A percentile compares a stretch with the other conserved stretches of the same genome.
phyloP scores from a whole-genome alignment of 768 basidiomycete genomes.

The Termitomyces heimii region DNA sequence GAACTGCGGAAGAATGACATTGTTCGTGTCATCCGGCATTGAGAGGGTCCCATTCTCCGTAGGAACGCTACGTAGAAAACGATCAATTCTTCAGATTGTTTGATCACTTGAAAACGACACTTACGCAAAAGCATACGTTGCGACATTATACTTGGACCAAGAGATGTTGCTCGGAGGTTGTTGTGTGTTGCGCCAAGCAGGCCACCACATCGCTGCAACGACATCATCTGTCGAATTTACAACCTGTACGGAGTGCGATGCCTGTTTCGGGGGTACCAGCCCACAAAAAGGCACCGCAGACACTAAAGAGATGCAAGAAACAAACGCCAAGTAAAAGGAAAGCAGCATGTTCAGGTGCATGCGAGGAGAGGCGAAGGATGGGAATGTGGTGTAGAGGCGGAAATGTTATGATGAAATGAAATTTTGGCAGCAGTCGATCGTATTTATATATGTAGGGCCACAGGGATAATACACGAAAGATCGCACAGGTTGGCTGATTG shows the following conservation, averaged over 20 bases:
- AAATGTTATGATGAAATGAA: not conserved
- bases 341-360: conserved; percentile 2
- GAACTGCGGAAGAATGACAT: conserved; percentile 45
- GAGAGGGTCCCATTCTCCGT: conserved; percentile 26
- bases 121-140: conserved; percentile 46
- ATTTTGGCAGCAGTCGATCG: not conserved
- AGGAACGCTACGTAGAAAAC: conserved; percentile 24
- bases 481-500: not conserved
- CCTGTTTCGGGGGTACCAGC: conserved; percentile 22
- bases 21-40: conserved; percentile 24
- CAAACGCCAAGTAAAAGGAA: conserved; percentile 4
- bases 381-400: not conserved
- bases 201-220: conserved; percentile 51
- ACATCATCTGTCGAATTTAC: conserved; percentile 19
- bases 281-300: conserved; percentile 26
- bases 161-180: conserved; percentile 38
- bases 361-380: not conserved
- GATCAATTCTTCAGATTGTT: not conserved
- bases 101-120: conserved; percentile 9
- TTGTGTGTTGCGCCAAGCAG: conserved; percentile 40
- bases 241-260: not conserved
- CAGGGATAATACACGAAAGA: not conserved
- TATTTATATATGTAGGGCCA: conserved; percentile 1
- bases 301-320: conserved; percentile 21
- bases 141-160: conserved; percentile 48